These are phyloP conservation scores for Friedmanniomyces endolithicus DNA, from an alignment of 495 filamentous ascomycete species.

Conservation along the genomic window DNA sequence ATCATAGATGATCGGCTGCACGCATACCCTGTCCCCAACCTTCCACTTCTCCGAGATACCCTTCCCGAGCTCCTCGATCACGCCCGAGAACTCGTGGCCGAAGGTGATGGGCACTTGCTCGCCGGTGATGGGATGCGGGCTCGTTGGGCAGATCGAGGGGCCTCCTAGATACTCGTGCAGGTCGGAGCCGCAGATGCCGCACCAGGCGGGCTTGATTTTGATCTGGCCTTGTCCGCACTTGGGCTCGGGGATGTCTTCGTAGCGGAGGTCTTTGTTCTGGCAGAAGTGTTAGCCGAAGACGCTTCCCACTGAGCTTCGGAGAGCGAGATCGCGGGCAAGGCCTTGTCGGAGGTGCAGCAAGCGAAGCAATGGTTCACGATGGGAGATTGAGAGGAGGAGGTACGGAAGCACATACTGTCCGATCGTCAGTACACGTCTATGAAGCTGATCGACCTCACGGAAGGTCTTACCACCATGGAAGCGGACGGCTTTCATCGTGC, in stretches of 20 bases:
- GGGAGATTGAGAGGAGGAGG: no score
- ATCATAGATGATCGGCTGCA: slow-evolving; percentile 50
- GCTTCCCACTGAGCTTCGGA: no score
- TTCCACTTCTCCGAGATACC: slow-evolving; percentile 37
- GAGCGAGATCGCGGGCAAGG: no score
- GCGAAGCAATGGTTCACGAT: no score
- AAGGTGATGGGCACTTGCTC: slow-evolving; percentile 44
- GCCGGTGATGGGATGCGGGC: slow-evolving; percentile 47
- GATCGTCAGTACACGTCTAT: no score
- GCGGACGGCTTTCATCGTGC: slow-evolving; percentile 30
- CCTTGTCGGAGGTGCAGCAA: no score
- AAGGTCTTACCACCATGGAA: no score
- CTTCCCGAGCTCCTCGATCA: slow-evolving; percentile 45
- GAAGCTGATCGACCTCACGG: no score
- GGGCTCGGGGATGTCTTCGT: slow-evolving; percentile 30
- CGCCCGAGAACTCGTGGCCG: slow-evolving; percentile 52
- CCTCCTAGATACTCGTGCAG: slow-evolving; percentile 47
- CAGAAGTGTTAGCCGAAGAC: no score
- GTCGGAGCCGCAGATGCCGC: slow-evolving; percentile 47
- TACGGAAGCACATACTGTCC: no score
- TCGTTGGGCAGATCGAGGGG: slow-evolving; percentile 33
- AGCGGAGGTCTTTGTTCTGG: slow-evolving; percentile 28
- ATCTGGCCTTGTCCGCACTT: slow-evolving; percentile 26
- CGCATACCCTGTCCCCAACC: slow-evolving; percentile 42
- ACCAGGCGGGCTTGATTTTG: slow-evolving; percentile 42